Conservation (phyloP, 108 stramenopile species). For the Nannochloropsis gaditana region DNA sequence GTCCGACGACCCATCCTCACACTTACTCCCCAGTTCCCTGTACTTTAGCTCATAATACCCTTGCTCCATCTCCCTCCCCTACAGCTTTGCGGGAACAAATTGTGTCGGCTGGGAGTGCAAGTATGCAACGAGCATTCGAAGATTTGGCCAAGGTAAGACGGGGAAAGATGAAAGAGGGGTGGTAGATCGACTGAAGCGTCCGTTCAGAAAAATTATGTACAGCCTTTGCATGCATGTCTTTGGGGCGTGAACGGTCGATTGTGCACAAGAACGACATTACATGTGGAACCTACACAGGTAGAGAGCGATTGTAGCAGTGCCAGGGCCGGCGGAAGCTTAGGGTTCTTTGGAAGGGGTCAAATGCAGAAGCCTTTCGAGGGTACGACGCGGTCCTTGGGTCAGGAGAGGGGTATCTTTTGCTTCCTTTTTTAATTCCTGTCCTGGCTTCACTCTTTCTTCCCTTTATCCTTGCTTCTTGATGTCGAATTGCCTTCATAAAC, state of each 20-base stretch:
- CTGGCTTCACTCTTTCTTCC: neutral
- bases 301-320: conserved; percentile 75
- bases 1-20: neutral
- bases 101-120: neutral
- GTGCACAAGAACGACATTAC: too few species aligned
- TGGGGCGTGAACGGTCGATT: too few species aligned
- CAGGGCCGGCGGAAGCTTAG: conserved; percentile 72
- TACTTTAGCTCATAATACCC: neutral
- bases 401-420: too few species aligned
- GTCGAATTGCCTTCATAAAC: too few species aligned
- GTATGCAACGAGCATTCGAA: neutral
- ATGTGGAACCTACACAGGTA: neutral
- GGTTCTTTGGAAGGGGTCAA: conserved; percentile 64
- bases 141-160: neutral
- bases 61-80: neutral
- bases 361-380: conserved; percentile 13
- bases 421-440: neutral
- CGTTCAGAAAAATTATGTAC: too few species aligned
- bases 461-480: neutral
- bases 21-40: neutral
- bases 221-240: too few species aligned
- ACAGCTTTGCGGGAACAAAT: neutral
- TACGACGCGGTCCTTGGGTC: neutral
- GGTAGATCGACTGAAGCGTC: neutral
- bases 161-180: neutral